Evolutionary conservation across 2,329 filamentous ascomycete species (phyloP), one percentile per base, ranked within the genome.

Genomic region (Moelleriella libera): DNA sequence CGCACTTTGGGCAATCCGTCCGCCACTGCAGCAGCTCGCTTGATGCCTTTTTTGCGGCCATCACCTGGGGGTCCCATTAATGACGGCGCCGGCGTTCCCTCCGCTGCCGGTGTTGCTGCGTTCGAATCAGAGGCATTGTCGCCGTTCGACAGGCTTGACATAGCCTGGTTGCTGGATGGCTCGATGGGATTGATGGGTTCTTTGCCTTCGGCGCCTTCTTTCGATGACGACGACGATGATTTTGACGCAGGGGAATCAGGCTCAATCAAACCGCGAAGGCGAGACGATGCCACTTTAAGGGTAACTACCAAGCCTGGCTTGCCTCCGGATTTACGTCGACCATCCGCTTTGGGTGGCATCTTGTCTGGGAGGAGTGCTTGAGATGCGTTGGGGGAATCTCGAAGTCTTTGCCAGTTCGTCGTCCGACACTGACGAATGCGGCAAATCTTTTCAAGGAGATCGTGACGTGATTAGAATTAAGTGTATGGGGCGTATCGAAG

Each of bases 41-140:
- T 84, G 34, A 77, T 70, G 34, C 82, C 82, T 65, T 89, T 89
- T 70, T 86, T 88, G 10, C 72, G 68, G 6, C 72, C 79, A 47
- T 79, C 75, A 43, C 64, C 63, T 37, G 78, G 79, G 44, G 79
- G 79, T 5, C 72, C 76, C 78, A 82, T 82, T 51, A 63, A 63
- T 5, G 70, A 64, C 29, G 75, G 70, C 29, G 66, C 73, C 6
- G 78, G 76, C 10, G 78, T 80, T 54, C 71, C 74, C 44, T 68
- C 72, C 41, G 72, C 64, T 28, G 68, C 72, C 11, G 78, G 78
- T 12, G 79, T 83, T 41, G 74, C 73, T 21, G 75, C 71, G 53
- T 71, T 76, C 29, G 79, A 81, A 55, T 80, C 75, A 52, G 74
- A 72, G 48, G 71, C 74, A 60, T 72, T 75, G 52, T 80, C 78